Evolutionary conservation across 768 basidiomycete genomes (phyloP), one percentile per base, ranked within the genome.

Genomic region (Glaciozyma martinii): DNA sequence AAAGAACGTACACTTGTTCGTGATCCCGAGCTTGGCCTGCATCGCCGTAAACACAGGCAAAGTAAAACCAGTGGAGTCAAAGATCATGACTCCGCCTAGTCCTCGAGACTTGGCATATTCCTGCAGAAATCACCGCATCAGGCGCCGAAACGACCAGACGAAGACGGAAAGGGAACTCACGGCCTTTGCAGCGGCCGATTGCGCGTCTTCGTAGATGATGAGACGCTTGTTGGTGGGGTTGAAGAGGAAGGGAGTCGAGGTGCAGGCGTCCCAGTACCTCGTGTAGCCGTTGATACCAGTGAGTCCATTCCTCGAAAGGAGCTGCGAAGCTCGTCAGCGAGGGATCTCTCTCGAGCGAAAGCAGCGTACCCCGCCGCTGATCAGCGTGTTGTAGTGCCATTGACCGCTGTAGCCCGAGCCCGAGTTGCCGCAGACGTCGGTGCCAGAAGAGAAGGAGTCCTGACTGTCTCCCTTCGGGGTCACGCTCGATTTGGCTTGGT

Each of bases 241-340:
- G 64, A 66, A 69, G 23, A 69, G 65, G 62, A 66, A 70, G 3
- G 68, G 68, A 3, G 68, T 64, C 56, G 56, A 30, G 0, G 68
- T 55, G 62, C 68, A 70, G 13, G 13, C 12, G 53, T 70, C 68
- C 23, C n/a, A 70, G 53, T 46, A 33, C 16, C 68, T 59, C 25
- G 19, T 40, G 60, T 50, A 70, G 19, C 68, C 68, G 4, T n/a
- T 46, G 3, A 21, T 8, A 6, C 68, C 68, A 3, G 53, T 59
- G 5, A 15, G 9, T 29, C 60, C 68, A 42, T 66, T 56, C 5
- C n/a, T 15, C 13, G 37, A 50, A 37, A 70, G 53, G 46, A 61
- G 49, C 67, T 68, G 57, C 1, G 5, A 10, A 7, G 0, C 16
- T 19, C 9, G 32, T 19, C 21, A 42, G 6, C 30, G 25, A 29